These are phyloP conservation scores for Penicillium crustosum DNA, from an alignment of 2,329 filamentous ascomycete species.

Conservation along the genomic window DNA sequence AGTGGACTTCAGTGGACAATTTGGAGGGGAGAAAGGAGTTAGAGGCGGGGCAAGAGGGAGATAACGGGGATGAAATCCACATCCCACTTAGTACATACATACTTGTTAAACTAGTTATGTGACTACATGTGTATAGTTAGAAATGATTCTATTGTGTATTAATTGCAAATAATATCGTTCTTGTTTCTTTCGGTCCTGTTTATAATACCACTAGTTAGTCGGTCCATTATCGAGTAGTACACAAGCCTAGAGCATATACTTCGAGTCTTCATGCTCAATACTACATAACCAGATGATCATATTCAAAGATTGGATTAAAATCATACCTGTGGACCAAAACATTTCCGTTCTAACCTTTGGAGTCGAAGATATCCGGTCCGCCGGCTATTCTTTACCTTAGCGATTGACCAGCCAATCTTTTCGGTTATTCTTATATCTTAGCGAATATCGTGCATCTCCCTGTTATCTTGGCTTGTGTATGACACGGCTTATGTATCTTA, in stretches of 20 bases:
- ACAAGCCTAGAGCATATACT: background rate
- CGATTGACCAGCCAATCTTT: constrained; percentile 12
- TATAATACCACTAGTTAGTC: too few species aligned
- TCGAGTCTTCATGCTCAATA: background rate
- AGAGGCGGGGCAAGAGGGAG: background rate
- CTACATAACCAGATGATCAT: background rate
- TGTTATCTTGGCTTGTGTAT: background rate
- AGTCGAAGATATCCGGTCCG: background rate
- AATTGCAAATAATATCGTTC: background rate
- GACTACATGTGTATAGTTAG: background rate
- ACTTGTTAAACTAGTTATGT: too few species aligned
- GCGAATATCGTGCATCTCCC: constrained; percentile 11
- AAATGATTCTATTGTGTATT: background rate
- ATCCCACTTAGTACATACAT: too few species aligned
- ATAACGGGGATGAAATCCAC: background rate
- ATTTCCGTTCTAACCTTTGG: background rate
- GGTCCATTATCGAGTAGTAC: background rate
- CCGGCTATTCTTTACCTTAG: constrained; percentile 30
- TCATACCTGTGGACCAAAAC: background rate
- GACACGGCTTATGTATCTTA: background rate
- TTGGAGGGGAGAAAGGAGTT: background rate
- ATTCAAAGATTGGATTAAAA: background rate
- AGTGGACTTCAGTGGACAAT: too few species aligned
- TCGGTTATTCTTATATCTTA: constrained; percentile 23
- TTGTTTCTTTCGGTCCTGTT: background rate